phyloP scores from a whole-genome alignment of 495 filamentous ascomycete species.

The Penicillium cinerascens region DNA sequence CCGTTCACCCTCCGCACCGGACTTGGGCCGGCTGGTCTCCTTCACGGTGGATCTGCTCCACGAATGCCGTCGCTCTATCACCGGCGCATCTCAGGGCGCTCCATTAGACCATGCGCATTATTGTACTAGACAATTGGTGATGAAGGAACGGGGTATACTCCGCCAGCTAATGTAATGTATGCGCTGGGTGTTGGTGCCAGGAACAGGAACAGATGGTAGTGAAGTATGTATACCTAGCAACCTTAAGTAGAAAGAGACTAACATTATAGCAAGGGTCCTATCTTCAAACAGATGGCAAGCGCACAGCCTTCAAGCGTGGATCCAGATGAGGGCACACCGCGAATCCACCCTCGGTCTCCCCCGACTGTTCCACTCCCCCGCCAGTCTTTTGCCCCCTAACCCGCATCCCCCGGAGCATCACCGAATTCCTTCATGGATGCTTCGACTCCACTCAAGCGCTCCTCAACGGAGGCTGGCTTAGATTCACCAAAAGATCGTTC shows the following conservation, averaged over 20 bases:
- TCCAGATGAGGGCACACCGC: neutral
- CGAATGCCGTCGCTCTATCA: neutral
- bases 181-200: neutral
- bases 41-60: conserved; percentile 11
- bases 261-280: neutral
- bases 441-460: conserved; percentile 38
- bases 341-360: neutral
- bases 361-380: conserved; percentile 18
- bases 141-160: neutral
- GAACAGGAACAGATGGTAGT: neutral
- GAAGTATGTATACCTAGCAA: too few species aligned
- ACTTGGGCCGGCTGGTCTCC: conserved; percentile 29
- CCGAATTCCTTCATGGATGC: conserved; percentile 30
- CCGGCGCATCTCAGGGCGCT: neutral
- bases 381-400: conserved; percentile 17
- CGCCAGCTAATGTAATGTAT: neutral
- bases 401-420: conserved; percentile 37
- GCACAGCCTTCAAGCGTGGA: neutral
- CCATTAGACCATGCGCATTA: neutral
- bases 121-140: neutral
- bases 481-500: conserved; percentile 29
- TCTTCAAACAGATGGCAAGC: neutral
- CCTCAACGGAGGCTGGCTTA: conserved; percentile 39
- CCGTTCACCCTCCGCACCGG: conserved; percentile 29
- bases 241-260: neutral